phyloP scores from a whole-genome alignment of 2,329 filamentous ascomycete genomes.

The Talaromyces sp. region DNA sequence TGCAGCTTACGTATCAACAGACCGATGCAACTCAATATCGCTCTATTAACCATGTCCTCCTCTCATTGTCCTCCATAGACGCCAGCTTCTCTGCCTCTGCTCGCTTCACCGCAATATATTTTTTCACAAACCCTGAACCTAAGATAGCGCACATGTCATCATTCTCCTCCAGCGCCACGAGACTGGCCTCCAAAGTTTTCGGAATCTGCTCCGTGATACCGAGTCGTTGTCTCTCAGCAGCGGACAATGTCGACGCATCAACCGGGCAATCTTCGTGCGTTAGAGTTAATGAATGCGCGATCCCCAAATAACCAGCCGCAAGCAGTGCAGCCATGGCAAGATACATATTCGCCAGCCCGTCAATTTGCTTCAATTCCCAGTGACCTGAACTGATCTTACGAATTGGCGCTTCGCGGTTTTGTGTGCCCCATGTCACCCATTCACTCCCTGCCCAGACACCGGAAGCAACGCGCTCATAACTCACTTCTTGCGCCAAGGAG shows the following conservation, averaged over 20 bases:
- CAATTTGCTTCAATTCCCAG: conserved; percentile 77
- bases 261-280: conserved; percentile 34
- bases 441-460: conserved; percentile 74
- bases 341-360: conserved; percentile 77
- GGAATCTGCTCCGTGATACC: conserved; percentile 39
- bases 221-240: conserved; percentile 28
- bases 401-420: conserved; percentile 74
- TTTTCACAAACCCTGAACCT: conserved; percentile 27
- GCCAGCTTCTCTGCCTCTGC: conserved; percentile 32
- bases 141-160: conserved; percentile 27
- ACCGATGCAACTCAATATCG: conserved; percentile 31
- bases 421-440: conserved; percentile 75
- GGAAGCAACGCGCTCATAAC: conserved; percentile 66
- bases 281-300: conserved; percentile 35
- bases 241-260: conserved; percentile 33
- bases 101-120: conserved; percentile 32
- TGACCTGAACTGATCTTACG: conserved; percentile 63
- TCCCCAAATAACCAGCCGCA: conserved; percentile 56
- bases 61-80: conserved; percentile 30
- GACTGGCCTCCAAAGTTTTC: conserved; percentile 33
- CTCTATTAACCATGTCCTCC: conserved; percentile 37
- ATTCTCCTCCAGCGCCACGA: conserved; percentile 31
- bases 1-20: background rate
- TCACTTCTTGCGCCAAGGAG: conserved; percentile 61
- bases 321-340: conserved; percentile 62